These are phyloP conservation scores for Penicillium samsonianum DNA, from an alignment of 495 filamentous ascomycete genomes.

Conservation along the genomic window DNA sequence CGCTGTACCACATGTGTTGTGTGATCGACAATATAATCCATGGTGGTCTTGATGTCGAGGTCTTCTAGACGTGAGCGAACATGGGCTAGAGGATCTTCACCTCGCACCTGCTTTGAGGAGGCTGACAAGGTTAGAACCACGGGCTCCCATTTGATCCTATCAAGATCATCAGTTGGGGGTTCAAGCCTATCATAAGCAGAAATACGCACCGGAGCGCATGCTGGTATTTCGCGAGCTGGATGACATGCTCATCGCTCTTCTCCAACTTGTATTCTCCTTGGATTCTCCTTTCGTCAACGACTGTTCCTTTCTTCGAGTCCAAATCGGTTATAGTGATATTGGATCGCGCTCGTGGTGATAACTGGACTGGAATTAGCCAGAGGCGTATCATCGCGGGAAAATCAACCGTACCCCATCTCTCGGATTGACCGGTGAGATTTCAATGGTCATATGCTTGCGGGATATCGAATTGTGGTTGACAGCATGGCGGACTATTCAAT, in stretches of 20 bases:
- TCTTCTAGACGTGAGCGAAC: slow-evolving; percentile 68
- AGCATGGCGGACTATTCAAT: slow-evolving; percentile 51
- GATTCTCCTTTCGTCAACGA: slow-evolving; percentile 70
- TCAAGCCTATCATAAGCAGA: neutral
- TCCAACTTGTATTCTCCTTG: slow-evolving; percentile 55
- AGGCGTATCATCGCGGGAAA: neutral
- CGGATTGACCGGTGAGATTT: slow-evolving; percentile 62
- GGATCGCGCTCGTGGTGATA: slow-evolving; percentile 60
- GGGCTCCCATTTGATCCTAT: slow-evolving; percentile 80
- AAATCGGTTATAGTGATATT: slow-evolving; percentile 66
- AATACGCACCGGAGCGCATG: slow-evolving; percentile 50
- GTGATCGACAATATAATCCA: slow-evolving; percentile 63
- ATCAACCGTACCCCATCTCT: slow-evolving; percentile 65
- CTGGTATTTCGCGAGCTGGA: slow-evolving; percentile 66
- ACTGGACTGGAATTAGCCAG: slow-evolving; percentile 33
- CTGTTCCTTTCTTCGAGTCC: slow-evolving; percentile 76
- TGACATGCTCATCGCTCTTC: slow-evolving; percentile 57
- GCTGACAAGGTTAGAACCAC: slow-evolving; percentile 81
- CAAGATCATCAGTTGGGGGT: neutral
- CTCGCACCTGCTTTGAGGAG: slow-evolving; percentile 69
- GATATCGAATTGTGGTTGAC: slow-evolving; percentile 76
- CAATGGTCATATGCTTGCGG: slow-evolving; percentile 82
- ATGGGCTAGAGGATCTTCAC: slow-evolving; percentile 62
- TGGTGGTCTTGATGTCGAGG: slow-evolving; percentile 82
- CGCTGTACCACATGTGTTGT: slow-evolving; percentile 89